These are phyloP conservation scores for Graphium sp. DNA, from an alignment of 2,329 filamentous ascomycete genomes.

Conservation along the genomic window DNA sequence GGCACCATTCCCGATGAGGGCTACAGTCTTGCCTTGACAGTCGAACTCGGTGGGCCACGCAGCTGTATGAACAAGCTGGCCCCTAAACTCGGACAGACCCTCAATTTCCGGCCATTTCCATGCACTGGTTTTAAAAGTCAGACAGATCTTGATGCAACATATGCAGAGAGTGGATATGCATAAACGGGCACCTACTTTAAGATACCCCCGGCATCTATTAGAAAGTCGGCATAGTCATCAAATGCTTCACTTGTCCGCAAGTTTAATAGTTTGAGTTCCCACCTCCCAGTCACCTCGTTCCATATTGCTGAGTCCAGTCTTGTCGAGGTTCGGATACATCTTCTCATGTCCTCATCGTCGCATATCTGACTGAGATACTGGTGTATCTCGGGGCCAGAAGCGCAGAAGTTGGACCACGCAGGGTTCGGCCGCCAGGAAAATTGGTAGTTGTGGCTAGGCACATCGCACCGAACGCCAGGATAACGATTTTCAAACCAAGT, in stretches of 20 bases:
- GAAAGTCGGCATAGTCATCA: constrained; percentile 25
- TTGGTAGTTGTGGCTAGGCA: constrained; percentile 44
- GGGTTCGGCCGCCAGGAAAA: constrained; percentile 44
- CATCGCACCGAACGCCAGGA: constrained; percentile 38
- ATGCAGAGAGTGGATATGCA: background rate
- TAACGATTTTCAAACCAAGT: constrained; percentile 45
- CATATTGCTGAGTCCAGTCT: constrained; percentile 23
- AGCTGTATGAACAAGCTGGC: constrained; percentile 33
- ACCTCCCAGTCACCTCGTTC: constrained; percentile 23
- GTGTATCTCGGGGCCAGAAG: constrained; percentile 35
- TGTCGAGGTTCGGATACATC: constrained; percentile 24
- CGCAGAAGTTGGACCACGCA: constrained; percentile 41
- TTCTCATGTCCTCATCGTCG: constrained; percentile 27
- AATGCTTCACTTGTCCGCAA: constrained; percentile 20
- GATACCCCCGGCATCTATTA: constrained; percentile 32
- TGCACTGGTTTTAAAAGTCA: no score
- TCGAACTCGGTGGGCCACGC: constrained; percentile 32
- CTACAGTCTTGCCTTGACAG: constrained; percentile 30
- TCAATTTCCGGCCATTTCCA: constrained; percentile 35
- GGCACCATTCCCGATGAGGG: constrained; percentile 38
- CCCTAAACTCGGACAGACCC: constrained; percentile 25
- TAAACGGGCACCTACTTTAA: constrained; percentile 26
- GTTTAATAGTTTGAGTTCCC: constrained; percentile 22
- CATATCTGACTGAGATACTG: constrained; percentile 30
- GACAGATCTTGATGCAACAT: no score